These are phyloP conservation scores for Babesia ovis DNA, from an alignment of 169 alveolate genomes.

Conservation along the genomic window DNA sequence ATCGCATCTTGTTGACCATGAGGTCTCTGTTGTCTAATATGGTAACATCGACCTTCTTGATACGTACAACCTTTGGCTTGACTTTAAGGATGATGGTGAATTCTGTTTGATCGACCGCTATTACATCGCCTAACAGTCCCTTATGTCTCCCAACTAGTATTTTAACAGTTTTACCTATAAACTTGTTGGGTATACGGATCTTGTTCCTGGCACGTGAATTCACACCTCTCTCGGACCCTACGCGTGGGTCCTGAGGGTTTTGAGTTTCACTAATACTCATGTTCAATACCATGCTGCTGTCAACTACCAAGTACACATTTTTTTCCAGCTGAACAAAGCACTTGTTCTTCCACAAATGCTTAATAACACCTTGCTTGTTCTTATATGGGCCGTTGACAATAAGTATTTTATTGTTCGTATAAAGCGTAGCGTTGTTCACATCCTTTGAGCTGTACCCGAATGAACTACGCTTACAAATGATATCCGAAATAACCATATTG, in stretches of 20 bases:
- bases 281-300: constrained; percentile 29
- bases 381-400: constrained; percentile 70
- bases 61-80: constrained; percentile 76
- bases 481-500: constrained; percentile 60
- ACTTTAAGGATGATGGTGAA: constrained; percentile 78
- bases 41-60: constrained; percentile 71
- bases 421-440: constrained; percentile 66
- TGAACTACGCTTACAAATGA: constrained; percentile 72
- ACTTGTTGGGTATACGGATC: constrained; percentile 34
- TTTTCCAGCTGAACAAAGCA: constrained; percentile 68
- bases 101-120: constrained; percentile 74
- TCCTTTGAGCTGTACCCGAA: constrained; percentile 72
- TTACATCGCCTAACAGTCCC: constrained; percentile 75
- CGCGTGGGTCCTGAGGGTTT: constrained; percentile 17
- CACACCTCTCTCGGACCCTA: not conserved
- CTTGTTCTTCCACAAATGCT: constrained; percentile 74
- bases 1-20: constrained; percentile 24
- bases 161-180: constrained; percentile 79
- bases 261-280: constrained; percentile 30
- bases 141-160: constrained; percentile 76
- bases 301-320: constrained; percentile 36
- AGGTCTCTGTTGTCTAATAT: constrained; percentile 54
- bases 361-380: constrained; percentile 69
- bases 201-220: constrained; percentile 2
- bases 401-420: constrained; percentile 63